phyloP scores from a whole-genome alignment of 1,284 basidiomycete genomes.

The Caloboletus inedulis region DNA sequence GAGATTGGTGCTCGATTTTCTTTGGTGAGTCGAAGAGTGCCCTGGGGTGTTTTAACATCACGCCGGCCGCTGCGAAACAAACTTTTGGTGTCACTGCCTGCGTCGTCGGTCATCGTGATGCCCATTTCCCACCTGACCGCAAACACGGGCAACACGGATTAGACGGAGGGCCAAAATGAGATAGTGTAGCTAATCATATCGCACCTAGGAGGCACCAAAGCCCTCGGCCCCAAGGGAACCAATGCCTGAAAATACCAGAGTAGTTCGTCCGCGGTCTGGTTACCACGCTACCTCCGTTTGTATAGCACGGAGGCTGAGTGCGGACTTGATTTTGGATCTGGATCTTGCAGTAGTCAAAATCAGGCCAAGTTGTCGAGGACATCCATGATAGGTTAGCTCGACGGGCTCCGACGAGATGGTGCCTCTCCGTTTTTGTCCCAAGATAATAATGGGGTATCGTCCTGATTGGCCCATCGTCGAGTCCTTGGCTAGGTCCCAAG shows the following conservation, averaged over 20 bases:
- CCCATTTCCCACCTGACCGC: slow-evolving; percentile 9
- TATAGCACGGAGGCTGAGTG: slow-evolving; percentile 10
- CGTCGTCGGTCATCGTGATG: not conserved
- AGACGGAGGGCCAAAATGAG: not conserved
- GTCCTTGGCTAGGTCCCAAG: slow-evolving; percentile 9
- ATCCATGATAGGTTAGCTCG: slow-evolving; percentile 5
- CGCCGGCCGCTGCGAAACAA: not conserved
- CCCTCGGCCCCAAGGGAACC: slow-evolving; percentile 31
- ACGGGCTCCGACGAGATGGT: slow-evolving; percentile 9
- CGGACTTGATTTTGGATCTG: slow-evolving; percentile 9
- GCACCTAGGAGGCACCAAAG: slow-evolving; percentile 9
- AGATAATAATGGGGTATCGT: slow-evolving; percentile 3
- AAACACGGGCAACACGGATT: not conserved
- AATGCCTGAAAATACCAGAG: not conserved
- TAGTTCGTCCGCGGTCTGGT: slow-evolving; percentile 19
- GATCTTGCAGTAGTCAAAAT: slow-evolving; percentile 27
- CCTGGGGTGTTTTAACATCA: not conserved
- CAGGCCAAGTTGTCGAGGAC: slow-evolving; percentile 24
- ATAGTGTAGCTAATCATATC: slow-evolving; percentile 10
- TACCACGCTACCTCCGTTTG: slow-evolving; percentile 26
- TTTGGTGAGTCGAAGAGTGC: slow-evolving; percentile 1
- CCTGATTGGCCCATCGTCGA: slow-evolving; percentile 16
- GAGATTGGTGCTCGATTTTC: not conserved
- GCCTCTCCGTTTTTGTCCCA: slow-evolving; percentile 1
- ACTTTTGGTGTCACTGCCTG: not conserved